Percentiles rank a stretch among this genome's conserved stretches.
Evolutionary conservation across 78 protist genomes (phyloP).

Genomic region (Chrysochromulina tobinii): DNA sequence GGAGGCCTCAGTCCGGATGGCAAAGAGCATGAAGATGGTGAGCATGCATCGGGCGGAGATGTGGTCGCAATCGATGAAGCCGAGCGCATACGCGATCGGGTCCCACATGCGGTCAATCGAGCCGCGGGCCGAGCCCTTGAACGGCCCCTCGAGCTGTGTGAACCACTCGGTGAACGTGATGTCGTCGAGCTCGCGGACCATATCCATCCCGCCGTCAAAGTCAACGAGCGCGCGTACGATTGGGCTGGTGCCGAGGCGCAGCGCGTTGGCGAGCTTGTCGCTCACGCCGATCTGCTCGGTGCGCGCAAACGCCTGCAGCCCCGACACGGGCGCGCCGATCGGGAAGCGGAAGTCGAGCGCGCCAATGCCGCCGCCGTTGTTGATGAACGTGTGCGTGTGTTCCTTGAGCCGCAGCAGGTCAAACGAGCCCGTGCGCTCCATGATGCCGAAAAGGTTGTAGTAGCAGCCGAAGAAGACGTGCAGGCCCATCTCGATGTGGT

Average conservation of each 20-base stretch:
- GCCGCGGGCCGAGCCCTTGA: slow-evolving; percentile 28
- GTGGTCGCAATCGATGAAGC: slow-evolving; percentile 51
- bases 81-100: slow-evolving; percentile 56
- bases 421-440: slow-evolving; percentile 1
- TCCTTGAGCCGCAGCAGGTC: slow-evolving; percentile 38
- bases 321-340: slow-evolving; percentile 32
- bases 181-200: slow-evolving; percentile 44
- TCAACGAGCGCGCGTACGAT: slow-evolving; percentile 46
- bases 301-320: slow-evolving; percentile 36
- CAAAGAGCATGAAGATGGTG: slow-evolving; percentile 44
- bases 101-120: slow-evolving; percentile 38
- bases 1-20: slow-evolving; percentile 28
- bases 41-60: slow-evolving; percentile 51
- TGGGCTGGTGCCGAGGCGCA: slow-evolving; percentile 36
- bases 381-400: slow-evolving; percentile 45
- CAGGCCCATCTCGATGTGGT: slow-evolving; percentile 58
- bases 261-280: slow-evolving; percentile 44
- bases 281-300: slow-evolving; percentile 23
- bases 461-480: slow-evolving; percentile 61
- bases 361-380: slow-evolving; percentile 35
- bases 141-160: neutral
- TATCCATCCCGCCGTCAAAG: slow-evolving; percentile 44
- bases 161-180: slow-evolving; percentile 50
- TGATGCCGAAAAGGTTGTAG: slow-evolving; percentile 51
- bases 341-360: slow-evolving; percentile 49